Evolutionary conservation across 129 eudicot genomes (phyloP), one percentile per base, ranked within the genome.

Genomic region (Pseudognaphalium luteoalbum): DNA sequence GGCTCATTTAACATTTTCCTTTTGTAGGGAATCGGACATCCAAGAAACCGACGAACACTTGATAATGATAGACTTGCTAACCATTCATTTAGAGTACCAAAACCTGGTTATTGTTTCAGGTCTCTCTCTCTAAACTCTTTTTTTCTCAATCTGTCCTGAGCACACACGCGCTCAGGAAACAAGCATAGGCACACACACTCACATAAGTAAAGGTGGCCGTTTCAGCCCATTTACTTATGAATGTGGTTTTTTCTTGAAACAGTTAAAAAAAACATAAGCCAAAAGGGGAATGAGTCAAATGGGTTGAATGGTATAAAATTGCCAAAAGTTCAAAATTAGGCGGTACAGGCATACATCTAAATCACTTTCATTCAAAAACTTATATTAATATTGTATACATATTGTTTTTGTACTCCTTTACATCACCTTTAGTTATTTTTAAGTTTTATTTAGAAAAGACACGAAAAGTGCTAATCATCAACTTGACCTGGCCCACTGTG

Each of bases 51-150:
- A 65, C 89, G 85, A 33, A 65, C 72, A 59, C 34, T 83, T 82
- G 92, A 88, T 75, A 69, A 86, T 4, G 97, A 91, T 71, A 81
- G 86, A 83, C 91, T 94, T 67, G 90, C 90, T 75, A 79, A 86
- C 66, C 97, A 94, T 85, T 94, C 97, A 52, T 94, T 93, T 68
- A 89, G 96, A 74, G 87, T 85, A 12, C 83, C 93, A 68, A 88
- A 80, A 79, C 85, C 87, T 12, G 84, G 87, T 78, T 88, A 89
- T 78, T 84, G 58, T 75, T 81, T 87, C 80, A 94, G 98, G 98
- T 94, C 83, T 58, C 33, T 68, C 71, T 50, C 52, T 4, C n/a
- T 9, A 1, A 5, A 11, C 50, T 47, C 39, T 47, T 66, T 15
- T 37, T 29, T 66, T 7, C 42, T 14, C 25, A 1, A 21, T 2